Evolutionary conservation across 164 flowering plant genomes (phyloP).

Genomic region (Cinnamomum chago): DNA sequence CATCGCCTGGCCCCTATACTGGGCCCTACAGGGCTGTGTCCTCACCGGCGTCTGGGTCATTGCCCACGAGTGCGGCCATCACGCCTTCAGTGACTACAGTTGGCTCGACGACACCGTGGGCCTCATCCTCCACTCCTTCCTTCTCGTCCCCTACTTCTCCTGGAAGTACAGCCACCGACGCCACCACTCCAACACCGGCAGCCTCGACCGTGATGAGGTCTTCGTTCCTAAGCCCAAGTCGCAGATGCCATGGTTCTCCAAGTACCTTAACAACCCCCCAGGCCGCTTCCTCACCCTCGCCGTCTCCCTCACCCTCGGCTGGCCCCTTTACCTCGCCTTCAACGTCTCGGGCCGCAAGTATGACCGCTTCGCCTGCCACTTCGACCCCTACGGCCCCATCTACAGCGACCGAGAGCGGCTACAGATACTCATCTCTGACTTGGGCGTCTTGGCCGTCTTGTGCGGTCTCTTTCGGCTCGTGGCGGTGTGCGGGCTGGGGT

Average conservation of each 20-base stretch:
- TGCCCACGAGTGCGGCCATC: slow-evolving; percentile 95
- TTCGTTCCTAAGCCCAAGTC: slow-evolving; percentile 72
- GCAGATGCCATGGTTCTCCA: slow-evolving; percentile 42
- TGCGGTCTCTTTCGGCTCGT: slow-evolving; percentile 42
- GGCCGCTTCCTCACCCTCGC: slow-evolving; percentile 54
- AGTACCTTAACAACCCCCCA: slow-evolving; percentile 66
- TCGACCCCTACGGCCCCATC: slow-evolving; percentile 70
- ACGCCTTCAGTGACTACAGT: slow-evolving; percentile 80
- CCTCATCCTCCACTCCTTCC: slow-evolving; percentile 62
- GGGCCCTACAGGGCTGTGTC: slow-evolving; percentile 64
- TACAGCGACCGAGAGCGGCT: slow-evolving; percentile 57
- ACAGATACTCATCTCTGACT: slow-evolving; percentile 63
- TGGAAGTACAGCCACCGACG: slow-evolving; percentile 92
- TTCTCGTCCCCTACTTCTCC: slow-evolving; percentile 84
- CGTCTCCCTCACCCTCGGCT: slow-evolving; percentile 55
- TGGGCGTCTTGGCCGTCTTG: slow-evolving; percentile 43
- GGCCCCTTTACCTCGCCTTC: slow-evolving; percentile 74
- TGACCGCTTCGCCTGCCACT: slow-evolving; percentile 77
- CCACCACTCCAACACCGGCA: slow-evolving; percentile 83
- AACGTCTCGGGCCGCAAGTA: slow-evolving; percentile 77
- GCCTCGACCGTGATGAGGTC: slow-evolving; percentile 76
- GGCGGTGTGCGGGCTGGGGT: slow-evolving; percentile 40
- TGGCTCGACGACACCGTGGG: slow-evolving; percentile 86
- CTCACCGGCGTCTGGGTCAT: slow-evolving; percentile 84
- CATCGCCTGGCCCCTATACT: slow-evolving; percentile 66